Conservation (phyloP, 306 rosid genomes). For the Gillenia trifoliata region DNA sequence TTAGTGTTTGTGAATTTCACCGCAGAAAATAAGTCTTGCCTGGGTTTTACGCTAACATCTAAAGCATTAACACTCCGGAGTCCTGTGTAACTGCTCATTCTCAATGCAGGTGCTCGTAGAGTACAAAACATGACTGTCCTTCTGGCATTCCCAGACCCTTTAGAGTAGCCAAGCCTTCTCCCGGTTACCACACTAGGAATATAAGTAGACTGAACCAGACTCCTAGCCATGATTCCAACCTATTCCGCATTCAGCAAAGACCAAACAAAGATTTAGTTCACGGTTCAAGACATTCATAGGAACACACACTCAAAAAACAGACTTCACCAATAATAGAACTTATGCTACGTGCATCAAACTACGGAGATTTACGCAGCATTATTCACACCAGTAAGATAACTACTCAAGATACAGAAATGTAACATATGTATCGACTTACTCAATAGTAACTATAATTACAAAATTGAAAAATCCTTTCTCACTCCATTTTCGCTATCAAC, state of each 20-base stretch:
- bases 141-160: conserved; percentile 52
- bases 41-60: conserved; percentile 51
- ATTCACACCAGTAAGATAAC: neutral
- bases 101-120: conserved; percentile 40
- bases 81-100: conserved; percentile 65
- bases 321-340: neutral
- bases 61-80: conserved; percentile 57
- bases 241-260: conserved; percentile 23
- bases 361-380: neutral
- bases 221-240: conserved; percentile 63
- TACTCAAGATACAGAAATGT: neutral
- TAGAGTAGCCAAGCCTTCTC: conserved; percentile 44
- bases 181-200: conserved; percentile 53
- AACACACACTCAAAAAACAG: neutral
- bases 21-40: conserved; percentile 52
- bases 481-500: neutral
- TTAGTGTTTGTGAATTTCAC: conserved; percentile 48
- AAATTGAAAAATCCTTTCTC: neutral
- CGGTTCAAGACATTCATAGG: neutral
- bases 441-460: neutral
- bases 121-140: conserved; percentile 52
- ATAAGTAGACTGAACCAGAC: conserved; percentile 77
- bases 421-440: neutral
- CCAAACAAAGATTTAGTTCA: conserved; percentile 7
- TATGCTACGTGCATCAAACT: neutral